A percentile compares a stretch with the other conserved stretches of the same genome.
These are phyloP conservation scores for Hypoxylon sp. DNA, from an alignment of 2,329 filamentous ascomycete species.

Conservation along the genomic window DNA sequence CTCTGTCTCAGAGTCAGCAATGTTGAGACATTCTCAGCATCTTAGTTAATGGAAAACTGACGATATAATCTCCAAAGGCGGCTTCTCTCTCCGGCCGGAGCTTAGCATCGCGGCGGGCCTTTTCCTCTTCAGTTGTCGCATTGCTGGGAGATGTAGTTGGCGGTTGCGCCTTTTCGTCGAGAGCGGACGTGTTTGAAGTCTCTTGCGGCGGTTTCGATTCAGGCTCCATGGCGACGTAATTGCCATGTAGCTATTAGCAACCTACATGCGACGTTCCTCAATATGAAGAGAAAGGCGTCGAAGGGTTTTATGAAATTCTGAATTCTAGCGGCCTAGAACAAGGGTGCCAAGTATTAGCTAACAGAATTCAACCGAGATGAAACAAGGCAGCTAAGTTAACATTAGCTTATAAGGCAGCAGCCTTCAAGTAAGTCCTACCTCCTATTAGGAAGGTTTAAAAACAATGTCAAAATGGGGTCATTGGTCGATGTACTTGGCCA, in stretches of 20 bases:
- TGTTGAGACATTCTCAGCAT: not conserved
- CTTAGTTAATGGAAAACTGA: slow-evolving; percentile 40
- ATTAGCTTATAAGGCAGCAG: slow-evolving; percentile 16
- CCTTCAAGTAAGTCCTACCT: not conserved
- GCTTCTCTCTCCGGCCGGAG: slow-evolving; percentile 62
- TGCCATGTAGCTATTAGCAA: slow-evolving; percentile 8
- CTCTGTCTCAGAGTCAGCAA: slow-evolving; percentile 56
- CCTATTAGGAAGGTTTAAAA: slow-evolving; percentile 4
- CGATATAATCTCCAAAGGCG: slow-evolving; percentile 61
- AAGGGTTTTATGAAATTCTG: not conserved
- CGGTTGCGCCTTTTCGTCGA: slow-evolving; percentile 31
- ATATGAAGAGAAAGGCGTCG: not conserved
- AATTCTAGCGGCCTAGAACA: slow-evolving; percentile 4
- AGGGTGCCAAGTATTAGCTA: slow-evolving; percentile 18
- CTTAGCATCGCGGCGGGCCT: slow-evolving; percentile 55
- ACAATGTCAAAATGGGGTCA: slow-evolving; percentile 5
- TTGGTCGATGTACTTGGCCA: not conserved
- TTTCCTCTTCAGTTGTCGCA: slow-evolving; percentile 49
- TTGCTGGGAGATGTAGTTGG: slow-evolving; percentile 19
- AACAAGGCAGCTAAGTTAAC: slow-evolving; percentile 30
- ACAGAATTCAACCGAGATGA: slow-evolving; percentile 23
- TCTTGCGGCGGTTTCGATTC: slow-evolving; percentile 37
- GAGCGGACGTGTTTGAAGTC: not conserved
- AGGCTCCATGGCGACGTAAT: slow-evolving; percentile 40
- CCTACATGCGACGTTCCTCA: slow-evolving; percentile 3